phyloP scores from a whole-genome alignment of 192 early-diverging fungal species.

The Backusella westeae region DNA sequence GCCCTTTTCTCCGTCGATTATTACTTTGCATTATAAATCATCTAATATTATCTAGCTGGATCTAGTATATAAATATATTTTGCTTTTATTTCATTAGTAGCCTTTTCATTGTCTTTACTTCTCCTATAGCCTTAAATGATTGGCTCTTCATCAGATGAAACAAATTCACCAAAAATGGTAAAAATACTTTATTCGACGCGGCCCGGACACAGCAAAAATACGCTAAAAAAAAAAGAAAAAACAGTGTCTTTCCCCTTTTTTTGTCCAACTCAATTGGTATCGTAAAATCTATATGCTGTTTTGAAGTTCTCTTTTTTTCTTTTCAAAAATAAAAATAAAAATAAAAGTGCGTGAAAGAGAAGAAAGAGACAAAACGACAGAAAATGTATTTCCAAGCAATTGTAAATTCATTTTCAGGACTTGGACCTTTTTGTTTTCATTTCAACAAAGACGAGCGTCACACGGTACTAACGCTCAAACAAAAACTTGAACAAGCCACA shows the following conservation, averaged over 20 bases:
- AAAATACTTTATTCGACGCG: no score
- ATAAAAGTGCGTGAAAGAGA: no score
- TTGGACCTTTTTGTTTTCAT: slow-evolving; percentile 11
- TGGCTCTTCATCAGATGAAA: no score
- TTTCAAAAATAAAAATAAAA: not conserved
- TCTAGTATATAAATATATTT: not conserved
- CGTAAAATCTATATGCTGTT: no score
- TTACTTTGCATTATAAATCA: not conserved
- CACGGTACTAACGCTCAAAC: not conserved
- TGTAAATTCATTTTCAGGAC: slow-evolving; percentile 11
- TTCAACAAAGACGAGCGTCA: not conserved
- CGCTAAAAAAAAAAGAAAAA: no score
- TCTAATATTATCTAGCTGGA: not conserved
- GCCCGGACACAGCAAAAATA: no score
- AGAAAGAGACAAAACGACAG: not conserved
- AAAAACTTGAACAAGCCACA: not conserved
- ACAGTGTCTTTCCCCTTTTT: no score
- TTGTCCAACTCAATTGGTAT: no score
- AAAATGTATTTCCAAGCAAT: slow-evolving; percentile 15
- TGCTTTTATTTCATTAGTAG: no score
- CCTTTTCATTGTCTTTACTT: no score
- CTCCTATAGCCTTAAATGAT: no score
- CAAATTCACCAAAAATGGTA: no score
- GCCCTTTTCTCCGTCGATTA: not conserved
- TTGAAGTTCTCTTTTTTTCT: not conserved